These are phyloP conservation scores for Leishmania arabica DNA, from an alignment of 208 protist species.

Conservation along the genomic window DNA sequence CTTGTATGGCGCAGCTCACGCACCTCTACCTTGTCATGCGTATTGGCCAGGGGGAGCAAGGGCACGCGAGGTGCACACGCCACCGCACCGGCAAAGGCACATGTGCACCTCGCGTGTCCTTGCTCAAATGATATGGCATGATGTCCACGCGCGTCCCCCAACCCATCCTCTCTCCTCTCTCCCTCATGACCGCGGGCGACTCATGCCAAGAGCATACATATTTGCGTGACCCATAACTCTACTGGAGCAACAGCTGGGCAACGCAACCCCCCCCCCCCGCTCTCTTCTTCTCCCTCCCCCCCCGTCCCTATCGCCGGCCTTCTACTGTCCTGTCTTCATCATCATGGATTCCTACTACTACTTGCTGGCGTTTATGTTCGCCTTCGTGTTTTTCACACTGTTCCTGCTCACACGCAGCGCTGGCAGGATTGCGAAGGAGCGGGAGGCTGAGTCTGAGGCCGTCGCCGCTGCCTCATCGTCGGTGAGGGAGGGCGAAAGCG, in stretches of 20 bases:
- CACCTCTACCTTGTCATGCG: neutral
- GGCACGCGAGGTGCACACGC: neutral
- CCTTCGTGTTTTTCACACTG: conserved; percentile 22
- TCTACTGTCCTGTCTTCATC: neutral
- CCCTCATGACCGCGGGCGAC: neutral
- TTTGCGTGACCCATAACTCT: neutral
- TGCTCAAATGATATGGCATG: neutral
- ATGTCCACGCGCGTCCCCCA: neutral
- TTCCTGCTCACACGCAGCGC: conserved; percentile 31
- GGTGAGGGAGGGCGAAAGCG: neutral
- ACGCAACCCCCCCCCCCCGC: neutral
- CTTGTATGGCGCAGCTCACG: neutral
- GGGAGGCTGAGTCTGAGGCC: conserved; percentile 16
- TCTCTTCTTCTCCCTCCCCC: neutral
- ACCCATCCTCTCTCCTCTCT: neutral
- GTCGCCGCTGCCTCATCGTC: neutral
- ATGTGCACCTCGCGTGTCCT: neutral
- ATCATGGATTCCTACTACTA: conserved; percentile 36
- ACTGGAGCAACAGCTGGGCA: neutral
- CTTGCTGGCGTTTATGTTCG: conserved; percentile 34
- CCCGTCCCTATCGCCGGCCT: neutral
- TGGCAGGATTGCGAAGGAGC: conserved; percentile 28
- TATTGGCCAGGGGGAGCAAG: neutral
- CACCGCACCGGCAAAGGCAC: neutral
- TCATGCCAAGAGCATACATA: neutral